These are phyloP conservation scores for Vicia faba DNA, from an alignment of 306 rosid species.

Conservation along the genomic window DNA sequence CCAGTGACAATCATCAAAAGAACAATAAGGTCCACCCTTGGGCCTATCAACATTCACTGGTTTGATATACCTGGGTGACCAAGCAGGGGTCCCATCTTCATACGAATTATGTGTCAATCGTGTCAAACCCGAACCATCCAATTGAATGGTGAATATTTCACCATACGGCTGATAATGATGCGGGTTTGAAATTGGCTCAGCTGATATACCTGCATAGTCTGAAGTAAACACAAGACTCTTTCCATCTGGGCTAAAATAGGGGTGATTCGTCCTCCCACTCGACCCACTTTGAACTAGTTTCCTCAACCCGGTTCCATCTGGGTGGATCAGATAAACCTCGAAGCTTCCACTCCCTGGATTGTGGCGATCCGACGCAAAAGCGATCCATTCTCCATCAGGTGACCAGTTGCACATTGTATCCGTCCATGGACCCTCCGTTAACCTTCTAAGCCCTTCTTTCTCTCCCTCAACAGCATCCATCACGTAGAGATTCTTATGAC, in stretches of 20 bases:
- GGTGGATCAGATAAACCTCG: constrained; percentile 68
- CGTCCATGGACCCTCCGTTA: constrained; percentile 74
- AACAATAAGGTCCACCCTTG: constrained; percentile 50
- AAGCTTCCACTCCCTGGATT: constrained; percentile 69
- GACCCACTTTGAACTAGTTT: constrained; percentile 67
- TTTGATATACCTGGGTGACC: constrained; percentile 56
- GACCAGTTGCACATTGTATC: constrained; percentile 95
- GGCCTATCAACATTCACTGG: constrained; percentile 52
- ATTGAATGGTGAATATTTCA: constrained; percentile 62
- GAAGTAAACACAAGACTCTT: constrained; percentile 63
- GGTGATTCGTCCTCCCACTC: constrained; percentile 75
- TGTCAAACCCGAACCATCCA: constrained; percentile 69
- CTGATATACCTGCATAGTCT: constrained; percentile 74
- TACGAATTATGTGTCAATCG: constrained; percentile 77
- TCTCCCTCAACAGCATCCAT: constrained; percentile 81
- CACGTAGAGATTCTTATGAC: constrained; percentile 67
- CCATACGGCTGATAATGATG: constrained; percentile 86
- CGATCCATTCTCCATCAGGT: constrained; percentile 83
- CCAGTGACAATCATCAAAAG: constrained; percentile 75
- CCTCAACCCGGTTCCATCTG: constrained; percentile 74
- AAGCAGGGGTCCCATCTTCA: constrained; percentile 85
- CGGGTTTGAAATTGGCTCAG: constrained; percentile 86
- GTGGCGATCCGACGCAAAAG: constrained; percentile 71
- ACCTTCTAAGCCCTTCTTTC: constrained; percentile 40
- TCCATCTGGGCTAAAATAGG: constrained; percentile 74